These are phyloP conservation scores for Suhomyces ambrosiae DNA, from an alignment of 1,139 yeast species.

Conservation along the genomic window DNA sequence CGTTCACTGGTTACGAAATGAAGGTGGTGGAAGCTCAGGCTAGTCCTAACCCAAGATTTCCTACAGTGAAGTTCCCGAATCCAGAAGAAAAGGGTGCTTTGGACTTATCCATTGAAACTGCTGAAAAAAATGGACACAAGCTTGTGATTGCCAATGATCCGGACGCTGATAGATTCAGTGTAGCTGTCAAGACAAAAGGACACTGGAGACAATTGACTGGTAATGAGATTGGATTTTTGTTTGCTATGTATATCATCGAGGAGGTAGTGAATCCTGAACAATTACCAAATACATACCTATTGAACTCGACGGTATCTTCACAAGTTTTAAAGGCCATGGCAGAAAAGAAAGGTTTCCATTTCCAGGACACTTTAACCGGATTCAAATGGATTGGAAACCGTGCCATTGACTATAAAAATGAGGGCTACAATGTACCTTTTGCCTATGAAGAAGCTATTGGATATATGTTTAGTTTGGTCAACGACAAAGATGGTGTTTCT, in stretches of 20 bases:
- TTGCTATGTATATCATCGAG: constrained; percentile 66
- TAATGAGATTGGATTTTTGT: constrained; percentile 83
- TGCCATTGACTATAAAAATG: constrained; percentile 67
- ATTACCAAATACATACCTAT: constrained; percentile 52
- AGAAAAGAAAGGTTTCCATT: constrained; percentile 57
- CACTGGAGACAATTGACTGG: constrained; percentile 85
- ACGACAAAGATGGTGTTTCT: constrained; percentile 91
- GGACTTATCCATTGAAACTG: constrained; percentile 63
- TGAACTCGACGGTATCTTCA: constrained; percentile 91
- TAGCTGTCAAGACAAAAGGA: constrained; percentile 57
- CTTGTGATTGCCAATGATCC: constrained; percentile 91
- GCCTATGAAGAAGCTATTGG: constrained; percentile 97
- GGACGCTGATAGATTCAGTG: constrained; percentile 92
- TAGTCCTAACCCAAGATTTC: constrained; percentile 78
- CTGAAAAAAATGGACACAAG: constrained; percentile 45
- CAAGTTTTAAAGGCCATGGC: constrained; percentile 80
- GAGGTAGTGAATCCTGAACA: constrained; percentile 31
- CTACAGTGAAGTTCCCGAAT: constrained; percentile 87
- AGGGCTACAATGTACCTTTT: constrained; percentile 77
- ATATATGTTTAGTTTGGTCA: constrained; percentile 82
- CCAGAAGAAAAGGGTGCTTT: constrained; percentile 96
- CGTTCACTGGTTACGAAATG: constrained; percentile 20
- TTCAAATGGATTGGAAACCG: constrained; percentile 97
- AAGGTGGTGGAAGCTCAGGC: constrained; percentile 59
- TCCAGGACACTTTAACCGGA: constrained; percentile 86